Base-by-base conservation (phyloP, 805 yeast genomes). In the Wickerhamiella domercqiae region DNA sequence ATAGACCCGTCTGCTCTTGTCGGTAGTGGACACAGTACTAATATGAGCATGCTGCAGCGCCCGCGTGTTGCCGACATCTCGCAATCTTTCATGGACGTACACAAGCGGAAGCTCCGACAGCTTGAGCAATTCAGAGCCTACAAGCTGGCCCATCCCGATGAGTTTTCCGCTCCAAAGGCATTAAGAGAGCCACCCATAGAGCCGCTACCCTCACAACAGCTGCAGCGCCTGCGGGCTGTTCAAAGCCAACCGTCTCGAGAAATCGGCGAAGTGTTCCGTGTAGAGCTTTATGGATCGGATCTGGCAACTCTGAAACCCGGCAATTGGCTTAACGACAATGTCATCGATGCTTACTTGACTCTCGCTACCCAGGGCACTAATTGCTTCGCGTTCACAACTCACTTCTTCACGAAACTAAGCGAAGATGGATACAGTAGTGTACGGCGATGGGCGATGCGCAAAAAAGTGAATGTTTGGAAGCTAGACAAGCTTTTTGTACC, bases 311-410 rank as follows among this genome's bases (percentile, higher is more conserved):
- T 90, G 24, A 59, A 67, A 6, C 79, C 77, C 38, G 65, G 77
- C 4, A 59, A 67, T 29, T 90, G 98, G 98, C 66, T 90, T 21
- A 90, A 90, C 53, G 98, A 90, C 56, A 80, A 76, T 32, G 68
- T 90, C 3, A 86, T 90, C 41, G 97, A 90, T 52, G 77, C 75
- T 48, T 87, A 78, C 53, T 62, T 86, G 9, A 63, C 64, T 32
- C 48, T 77, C 47, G 59, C 76, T 5, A 62, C 71, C 2, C 14
- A 13, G 19, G 60, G 60, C 34, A 47, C 67, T 2, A 54, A 59
- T 20, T 61, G 71, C 1, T 82, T 73, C 50, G 74, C 77, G 2
- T 90, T 87, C 63, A 79, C 90, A 3, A 83, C 97, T 0, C 94
- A 80, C 59, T 90, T 90, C 53, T 86, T 70, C 56, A 67, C 93